Evolutionary conservation across 2,329 filamentous ascomycete genomes (phyloP).

Genomic region (Cordyceps militaris): DNA sequence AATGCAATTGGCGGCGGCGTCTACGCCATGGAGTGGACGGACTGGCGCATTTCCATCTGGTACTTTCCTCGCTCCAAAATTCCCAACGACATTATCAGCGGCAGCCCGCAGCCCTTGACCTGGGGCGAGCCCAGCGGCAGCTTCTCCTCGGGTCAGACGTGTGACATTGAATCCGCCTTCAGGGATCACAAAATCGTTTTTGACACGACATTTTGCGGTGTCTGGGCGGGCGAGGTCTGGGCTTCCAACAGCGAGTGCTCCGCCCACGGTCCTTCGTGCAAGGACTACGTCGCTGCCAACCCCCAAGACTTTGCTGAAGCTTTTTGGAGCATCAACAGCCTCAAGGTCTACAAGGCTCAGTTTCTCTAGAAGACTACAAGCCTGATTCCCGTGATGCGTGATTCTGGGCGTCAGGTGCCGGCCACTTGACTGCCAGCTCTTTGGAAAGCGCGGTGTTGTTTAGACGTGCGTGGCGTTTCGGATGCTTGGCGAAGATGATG

Average conservation of each 20-base stretch:
- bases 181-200: constrained; percentile 67
- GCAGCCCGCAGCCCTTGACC: constrained; percentile 53
- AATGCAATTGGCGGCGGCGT: constrained; percentile 63
- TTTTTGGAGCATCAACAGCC: constrained; percentile 70
- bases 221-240: constrained; percentile 76
- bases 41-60: constrained; percentile 65
- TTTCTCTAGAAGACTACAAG: not conserved
- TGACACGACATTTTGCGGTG: constrained; percentile 79
- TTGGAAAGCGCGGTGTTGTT: not conserved
- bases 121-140: constrained; percentile 64
- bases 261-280: constrained; percentile 56
- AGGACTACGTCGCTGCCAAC: constrained; percentile 64
- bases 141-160: constrained; percentile 60
- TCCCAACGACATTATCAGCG: constrained; percentile 54
- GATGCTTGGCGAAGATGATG: not conserved
- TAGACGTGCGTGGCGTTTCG: not conserved
- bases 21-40: constrained; percentile 72
- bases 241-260: constrained; percentile 48
- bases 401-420: not conserved
- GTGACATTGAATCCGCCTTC: constrained; percentile 67
- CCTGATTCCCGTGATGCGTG: not conserved
- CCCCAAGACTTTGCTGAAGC: constrained; percentile 63
- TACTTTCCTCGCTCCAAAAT: constrained; percentile 67
- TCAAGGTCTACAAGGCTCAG: constrained; percentile 50
- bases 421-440: not conserved